Base-by-base conservation (phyloP, 2,329 filamentous ascomycete genomes). In the Fusarium drepaniforme region DNA sequence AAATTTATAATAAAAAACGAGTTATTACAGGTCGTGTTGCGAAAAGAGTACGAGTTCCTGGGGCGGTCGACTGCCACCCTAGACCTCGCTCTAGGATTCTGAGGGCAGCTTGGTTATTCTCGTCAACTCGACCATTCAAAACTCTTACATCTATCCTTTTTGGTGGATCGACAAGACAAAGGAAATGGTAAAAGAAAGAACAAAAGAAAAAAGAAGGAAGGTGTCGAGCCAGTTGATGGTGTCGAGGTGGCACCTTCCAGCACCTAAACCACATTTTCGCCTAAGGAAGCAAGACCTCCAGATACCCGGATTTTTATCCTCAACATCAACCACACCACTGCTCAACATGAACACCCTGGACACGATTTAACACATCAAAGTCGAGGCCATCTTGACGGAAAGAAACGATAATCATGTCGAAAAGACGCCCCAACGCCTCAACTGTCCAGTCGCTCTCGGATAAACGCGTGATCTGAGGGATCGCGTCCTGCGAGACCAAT, bases 331-430 rank as follows among this genome's bases (percentile, higher is more conserved):
- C 44, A 72, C 84, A 86, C 83, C 84, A 85, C 77, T 82, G 82
- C 70, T 86, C 81, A 16, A 88, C 79, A 44, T 78, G 73, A 1
- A 83, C 81, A 7, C 73, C 80, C 18, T 79, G 56, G 4, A 88
- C 74, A 44, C 75, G 68, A 6, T 83, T 78, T 9, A 87, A 69
- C 0, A 87, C 73, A 3, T 64, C 75, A 72, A 85, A 85, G 64
- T 88, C 83, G 15, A 88, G 78, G 0, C 84, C 83, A 3, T 79
- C 75, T 68, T 88, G 86, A 35, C 82, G 82, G 59, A 86, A 83
- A 0, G 85, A 81, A 9, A 88, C 82, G 3, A 88, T 81, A 23
- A 88, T 78, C 72, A 85, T 82, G 71, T 86, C 81, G 63, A 88
- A 88, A 1, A 67, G 67, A 16, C 72, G 63, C 42, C 83, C 80